phyloP scores from a whole-genome alignment of 2,329 filamentous ascomycete genomes.

The Talaromyces islandicus region DNA sequence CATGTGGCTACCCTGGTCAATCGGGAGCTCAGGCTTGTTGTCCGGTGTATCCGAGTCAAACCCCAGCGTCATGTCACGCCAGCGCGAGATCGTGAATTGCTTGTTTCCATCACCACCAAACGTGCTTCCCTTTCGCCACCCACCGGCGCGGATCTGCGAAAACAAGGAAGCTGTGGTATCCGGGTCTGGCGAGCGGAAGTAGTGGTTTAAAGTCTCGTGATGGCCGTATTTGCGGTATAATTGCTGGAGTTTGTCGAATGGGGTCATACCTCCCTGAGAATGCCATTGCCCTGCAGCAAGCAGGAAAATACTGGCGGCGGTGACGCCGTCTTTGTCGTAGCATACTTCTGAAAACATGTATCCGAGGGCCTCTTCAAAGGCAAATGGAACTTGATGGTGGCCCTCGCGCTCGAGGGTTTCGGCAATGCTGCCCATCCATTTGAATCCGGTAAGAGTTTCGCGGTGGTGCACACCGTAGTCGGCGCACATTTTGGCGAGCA shows the following conservation, averaged over 20 bases:
- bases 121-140: conserved; percentile 35
- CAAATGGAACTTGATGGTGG: conserved; percentile 50
- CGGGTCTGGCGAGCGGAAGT: conserved; percentile 54
- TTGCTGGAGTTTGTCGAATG: conserved; percentile 51
- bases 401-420: conserved; percentile 41
- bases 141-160: conserved; percentile 44
- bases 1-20: conserved; percentile 56
- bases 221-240: conserved; percentile 54
- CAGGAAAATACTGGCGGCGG: conserved; percentile 55
- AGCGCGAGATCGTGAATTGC: conserved; percentile 47
- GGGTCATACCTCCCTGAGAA: conserved; percentile 48
- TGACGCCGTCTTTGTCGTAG: conserved; percentile 60
- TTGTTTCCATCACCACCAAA: conserved; percentile 34
- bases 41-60: conserved; percentile 52
- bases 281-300: conserved; percentile 48
- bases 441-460: conserved; percentile 62
- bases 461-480: conserved; percentile 52
- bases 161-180: conserved; percentile 51
- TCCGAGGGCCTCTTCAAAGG: conserved; percentile 61
- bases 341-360: conserved; percentile 61
- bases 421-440: conserved; percentile 60
- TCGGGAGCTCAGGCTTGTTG: conserved; percentile 49
- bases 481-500: conserved; percentile 53
- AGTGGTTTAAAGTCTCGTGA: conserved; percentile 59
- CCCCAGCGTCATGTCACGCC: conserved; percentile 58